Evolutionary conservation across 2,329 filamentous ascomycete genomes (phyloP).

Genomic region (Fusarium bulbicola): DNA sequence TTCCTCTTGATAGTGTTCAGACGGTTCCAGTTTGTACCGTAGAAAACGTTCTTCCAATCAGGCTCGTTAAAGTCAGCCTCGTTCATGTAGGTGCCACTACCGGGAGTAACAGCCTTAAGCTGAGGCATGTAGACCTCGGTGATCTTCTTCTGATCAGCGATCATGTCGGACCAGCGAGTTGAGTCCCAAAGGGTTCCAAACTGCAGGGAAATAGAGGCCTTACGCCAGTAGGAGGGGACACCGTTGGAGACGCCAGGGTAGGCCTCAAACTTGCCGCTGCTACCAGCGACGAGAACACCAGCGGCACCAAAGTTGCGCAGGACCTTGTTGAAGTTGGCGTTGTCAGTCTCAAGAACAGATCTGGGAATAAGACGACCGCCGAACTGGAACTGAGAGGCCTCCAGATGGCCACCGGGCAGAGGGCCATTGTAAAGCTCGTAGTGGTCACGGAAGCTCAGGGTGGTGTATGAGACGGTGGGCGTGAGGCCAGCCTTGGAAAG

Average conservation of each 20-base stretch:
- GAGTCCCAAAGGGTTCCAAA: conserved; percentile 38
- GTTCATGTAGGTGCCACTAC: conserved; percentile 58
- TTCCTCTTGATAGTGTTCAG: conserved; percentile 58
- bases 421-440: conserved; percentile 55
- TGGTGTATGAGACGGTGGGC: neutral
- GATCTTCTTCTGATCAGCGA: conserved; percentile 44
- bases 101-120: conserved; percentile 49
- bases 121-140: conserved; percentile 41
- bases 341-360: conserved; percentile 23
- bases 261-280: neutral
- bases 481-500: neutral
- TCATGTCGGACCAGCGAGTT: conserved; percentile 43
- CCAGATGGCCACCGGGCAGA: conserved; percentile 48
- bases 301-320: neutral
- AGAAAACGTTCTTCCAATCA: conserved; percentile 56
- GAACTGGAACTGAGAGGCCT: conserved; percentile 41
- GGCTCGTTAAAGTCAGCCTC: conserved; percentile 59
- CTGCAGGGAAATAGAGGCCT: neutral
- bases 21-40: conserved; percentile 55
- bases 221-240: neutral
- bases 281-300: neutral
- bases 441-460: conserved; percentile 45
- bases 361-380: conserved; percentile 56
- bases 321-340: neutral
- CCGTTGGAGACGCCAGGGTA: neutral